Conservation (phyloP, 2,329 filamentous ascomycete genomes). For the Aspergillus sp. region DNA sequence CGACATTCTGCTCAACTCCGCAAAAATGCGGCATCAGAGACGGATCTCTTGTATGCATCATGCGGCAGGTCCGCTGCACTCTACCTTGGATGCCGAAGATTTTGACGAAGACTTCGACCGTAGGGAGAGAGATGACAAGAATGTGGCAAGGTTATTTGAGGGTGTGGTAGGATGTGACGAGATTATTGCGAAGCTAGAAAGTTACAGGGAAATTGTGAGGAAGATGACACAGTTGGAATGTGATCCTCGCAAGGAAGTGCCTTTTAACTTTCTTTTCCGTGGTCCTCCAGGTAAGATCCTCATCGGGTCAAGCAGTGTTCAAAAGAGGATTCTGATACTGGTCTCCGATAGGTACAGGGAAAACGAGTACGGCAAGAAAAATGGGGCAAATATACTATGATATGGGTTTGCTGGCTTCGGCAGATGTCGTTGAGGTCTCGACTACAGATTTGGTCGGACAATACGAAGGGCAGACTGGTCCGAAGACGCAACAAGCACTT, state of each 20-base stretch:
- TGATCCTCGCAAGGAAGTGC: constrained; percentile 61
- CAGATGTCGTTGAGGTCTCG: constrained; percentile 65
- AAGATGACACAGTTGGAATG: constrained; percentile 53
- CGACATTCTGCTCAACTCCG: constrained; percentile 62
- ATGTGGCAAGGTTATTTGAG: constrained; percentile 17
- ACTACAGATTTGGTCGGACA: constrained; percentile 68
- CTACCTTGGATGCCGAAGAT: constrained; percentile 38
- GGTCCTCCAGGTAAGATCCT: constrained; percentile 63
- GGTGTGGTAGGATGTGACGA: constrained; percentile 59
- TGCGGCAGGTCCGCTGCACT: constrained; percentile 3
- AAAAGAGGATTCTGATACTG: constrained; percentile 41
- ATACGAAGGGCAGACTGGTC: constrained; percentile 69
- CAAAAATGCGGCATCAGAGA: constrained; percentile 55
- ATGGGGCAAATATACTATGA: constrained; percentile 76
- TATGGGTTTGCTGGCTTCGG: constrained; percentile 64
- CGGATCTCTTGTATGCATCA: constrained; percentile 29
- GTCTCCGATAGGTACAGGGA: constrained; percentile 58
- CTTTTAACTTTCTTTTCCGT: constrained; percentile 69
- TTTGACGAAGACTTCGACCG: constrained; percentile 4
- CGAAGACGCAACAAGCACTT: constrained; percentile 61
- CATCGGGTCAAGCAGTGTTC: too few relatives aligned
- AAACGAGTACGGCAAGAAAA: constrained; percentile 70
- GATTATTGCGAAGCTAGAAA: constrained; percentile 54
- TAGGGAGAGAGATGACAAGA: not conserved
- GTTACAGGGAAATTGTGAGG: constrained; percentile 54